phyloP scores from a whole-genome alignment of 2,329 filamentous ascomycete genomes.

The Dactylellina leptospora region DNA sequence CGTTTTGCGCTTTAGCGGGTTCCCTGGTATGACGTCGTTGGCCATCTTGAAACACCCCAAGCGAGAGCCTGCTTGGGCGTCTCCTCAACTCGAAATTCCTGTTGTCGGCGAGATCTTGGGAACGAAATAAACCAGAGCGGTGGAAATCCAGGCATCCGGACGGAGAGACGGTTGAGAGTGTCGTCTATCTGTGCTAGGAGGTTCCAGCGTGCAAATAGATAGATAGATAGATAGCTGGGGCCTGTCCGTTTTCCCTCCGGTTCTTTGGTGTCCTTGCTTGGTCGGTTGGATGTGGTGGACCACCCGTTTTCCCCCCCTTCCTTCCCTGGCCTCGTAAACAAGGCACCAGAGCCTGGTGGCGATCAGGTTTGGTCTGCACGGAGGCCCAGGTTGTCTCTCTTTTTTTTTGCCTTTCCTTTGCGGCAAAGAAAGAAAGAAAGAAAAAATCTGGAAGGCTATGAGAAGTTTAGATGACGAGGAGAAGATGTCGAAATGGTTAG shows the following conservation, averaged over 20 bases:
- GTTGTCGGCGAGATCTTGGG: conserved; percentile 34
- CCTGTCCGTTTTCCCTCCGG: neutral
- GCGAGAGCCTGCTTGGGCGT: conserved; percentile 20
- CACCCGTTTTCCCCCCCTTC: conserved; percentile 24
- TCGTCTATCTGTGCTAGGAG: conserved; percentile 26
- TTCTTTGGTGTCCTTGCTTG: conserved; percentile 6
- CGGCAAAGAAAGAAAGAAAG: conserved; percentile 4
- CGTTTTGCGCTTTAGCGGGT: conserved; percentile 40
- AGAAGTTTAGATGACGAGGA: neutral
- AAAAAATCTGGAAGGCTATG: neutral
- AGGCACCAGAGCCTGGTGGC: conserved; percentile 43
- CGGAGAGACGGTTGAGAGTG: too few relatives aligned
- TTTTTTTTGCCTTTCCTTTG: conserved; percentile 6
- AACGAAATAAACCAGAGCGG: conserved; percentile 21
- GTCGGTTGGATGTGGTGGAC: conserved; percentile 12
- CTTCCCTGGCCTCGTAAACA: conserved; percentile 49
- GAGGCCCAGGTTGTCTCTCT: conserved; percentile 3
- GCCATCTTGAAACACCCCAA: conserved; percentile 47
- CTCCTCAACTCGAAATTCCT: conserved; percentile 36
- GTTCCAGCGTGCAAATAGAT: conserved; percentile 28
- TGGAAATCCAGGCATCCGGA: conserved; percentile 35
- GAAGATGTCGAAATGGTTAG: too few relatives aligned
- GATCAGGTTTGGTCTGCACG: conserved; percentile 24
- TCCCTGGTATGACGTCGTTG: conserved; percentile 46
- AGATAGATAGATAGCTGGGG: too few relatives aligned